Conservation (phyloP, 192 early-diverging fungal species). For the Rhizoclosmatium sp. region DNA sequence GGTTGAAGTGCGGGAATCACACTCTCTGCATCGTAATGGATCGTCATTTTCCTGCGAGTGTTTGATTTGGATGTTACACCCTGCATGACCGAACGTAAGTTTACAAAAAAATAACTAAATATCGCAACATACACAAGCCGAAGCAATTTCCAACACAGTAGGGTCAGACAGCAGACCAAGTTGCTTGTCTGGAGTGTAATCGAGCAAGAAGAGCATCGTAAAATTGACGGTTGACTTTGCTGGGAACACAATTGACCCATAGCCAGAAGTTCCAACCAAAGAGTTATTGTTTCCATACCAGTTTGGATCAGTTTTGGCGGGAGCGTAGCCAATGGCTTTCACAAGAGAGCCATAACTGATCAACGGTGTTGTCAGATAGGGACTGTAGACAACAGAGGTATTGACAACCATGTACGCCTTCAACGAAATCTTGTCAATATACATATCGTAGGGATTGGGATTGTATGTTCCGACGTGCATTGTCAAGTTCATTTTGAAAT, state of each 20-base stretch:
- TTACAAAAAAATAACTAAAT: too few relatives aligned
- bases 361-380: background rate
- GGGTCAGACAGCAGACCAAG: conserved; percentile 37
- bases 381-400: background rate
- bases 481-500: conserved; percentile 12
- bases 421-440: conserved; percentile 16
- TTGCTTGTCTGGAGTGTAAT: conserved; percentile 24
- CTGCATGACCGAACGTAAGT: too few relatives aligned
- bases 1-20: background rate
- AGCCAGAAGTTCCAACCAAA: conserved; percentile 24
- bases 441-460: conserved; percentile 30
- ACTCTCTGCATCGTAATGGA: background rate
- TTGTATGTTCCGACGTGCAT: conserved; percentile 30
- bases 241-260: conserved; percentile 29
- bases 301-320: background rate
- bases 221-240: conserved; percentile 21
- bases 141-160: conserved; percentile 28
- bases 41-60: background rate
- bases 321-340: background rate
- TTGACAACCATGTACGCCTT: conserved; percentile 24
- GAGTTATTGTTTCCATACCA: background rate
- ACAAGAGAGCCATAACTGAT: conserved; percentile 1
- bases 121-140: conserved; percentile 18
- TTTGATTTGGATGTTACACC: conserved; percentile 26
- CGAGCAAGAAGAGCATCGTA: conserved; percentile 37